phyloP scores from a whole-genome alignment of 2,329 filamentous ascomycete species.

The Sporothrix inflata region DNA sequence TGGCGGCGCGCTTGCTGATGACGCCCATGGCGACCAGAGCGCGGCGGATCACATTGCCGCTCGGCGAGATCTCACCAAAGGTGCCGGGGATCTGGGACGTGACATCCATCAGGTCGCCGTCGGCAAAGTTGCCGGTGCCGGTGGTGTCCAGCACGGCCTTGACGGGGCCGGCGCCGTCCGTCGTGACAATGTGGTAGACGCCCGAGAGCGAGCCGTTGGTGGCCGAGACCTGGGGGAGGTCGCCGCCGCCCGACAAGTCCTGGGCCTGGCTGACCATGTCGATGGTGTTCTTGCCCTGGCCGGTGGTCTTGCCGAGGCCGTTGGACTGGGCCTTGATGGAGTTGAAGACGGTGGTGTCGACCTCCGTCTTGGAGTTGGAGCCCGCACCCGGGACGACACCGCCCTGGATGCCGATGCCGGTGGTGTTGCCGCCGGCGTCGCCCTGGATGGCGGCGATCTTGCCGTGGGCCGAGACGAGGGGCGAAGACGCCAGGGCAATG shows the following conservation, averaged over 20 bases:
- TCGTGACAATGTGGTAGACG: constrained; percentile 47
- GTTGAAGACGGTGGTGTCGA: constrained; percentile 51
- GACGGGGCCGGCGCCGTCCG: constrained; percentile 48
- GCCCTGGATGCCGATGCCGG: constrained; percentile 48
- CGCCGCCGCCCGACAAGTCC: constrained; percentile 43
- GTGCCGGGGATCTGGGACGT: constrained; percentile 45
- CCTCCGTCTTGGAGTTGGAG: constrained; percentile 47
- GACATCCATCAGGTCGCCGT: constrained; percentile 38
- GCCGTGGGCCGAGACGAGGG: constrained; percentile 42
- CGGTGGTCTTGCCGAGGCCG: constrained; percentile 46
- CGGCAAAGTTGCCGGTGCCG: constrained; percentile 42
- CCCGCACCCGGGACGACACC: constrained; percentile 47
- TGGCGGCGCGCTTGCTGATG: constrained; percentile 36
- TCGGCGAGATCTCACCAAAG: constrained; percentile 41
- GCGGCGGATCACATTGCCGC: constrained; percentile 25
- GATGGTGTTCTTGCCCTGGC: constrained; percentile 44
- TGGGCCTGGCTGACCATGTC: constrained; percentile 41
- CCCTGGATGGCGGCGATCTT: constrained; percentile 41
- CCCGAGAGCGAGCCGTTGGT: constrained; percentile 43
- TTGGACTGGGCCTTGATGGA: constrained; percentile 42
- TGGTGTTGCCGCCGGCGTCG: constrained; percentile 48
- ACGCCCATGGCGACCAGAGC: constrained; percentile 31
- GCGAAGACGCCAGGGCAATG: constrained; percentile 38
- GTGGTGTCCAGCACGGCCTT: constrained; percentile 46
- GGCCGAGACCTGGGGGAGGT: constrained; percentile 46